Evolutionary conservation across 352 stramenopile genomes (phyloP).

Genomic region (Phytopythium aichiense): DNA sequence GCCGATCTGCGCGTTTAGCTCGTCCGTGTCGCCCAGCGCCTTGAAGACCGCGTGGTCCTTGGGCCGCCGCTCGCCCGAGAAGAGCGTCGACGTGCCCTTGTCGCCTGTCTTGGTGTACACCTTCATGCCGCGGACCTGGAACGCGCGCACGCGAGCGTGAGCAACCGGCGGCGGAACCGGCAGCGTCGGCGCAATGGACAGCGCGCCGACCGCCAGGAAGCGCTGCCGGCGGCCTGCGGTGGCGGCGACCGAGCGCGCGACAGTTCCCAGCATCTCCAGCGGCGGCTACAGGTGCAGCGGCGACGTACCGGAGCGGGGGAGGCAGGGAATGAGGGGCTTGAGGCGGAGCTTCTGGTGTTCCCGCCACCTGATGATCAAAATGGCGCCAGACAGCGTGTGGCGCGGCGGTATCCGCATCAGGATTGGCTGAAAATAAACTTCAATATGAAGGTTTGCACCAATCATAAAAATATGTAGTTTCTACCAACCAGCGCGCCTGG

Average conservation of each 20-base stretch:
- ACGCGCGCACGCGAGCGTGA: slow-evolving; percentile 4
- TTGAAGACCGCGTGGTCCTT: slow-evolving; percentile 89
- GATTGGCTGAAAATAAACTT: background rate
- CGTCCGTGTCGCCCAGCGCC: slow-evolving; percentile 88
- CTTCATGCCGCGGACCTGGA: slow-evolving; percentile 51
- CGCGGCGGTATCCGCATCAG: background rate
- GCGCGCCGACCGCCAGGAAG: background rate
- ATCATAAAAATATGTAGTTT: background rate
- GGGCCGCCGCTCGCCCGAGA: slow-evolving; percentile 82
- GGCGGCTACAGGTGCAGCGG: background rate
- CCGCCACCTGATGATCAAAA: background rate
- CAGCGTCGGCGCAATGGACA: background rate
- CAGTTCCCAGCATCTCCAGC: background rate
- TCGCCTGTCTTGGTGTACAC: slow-evolving; percentile 93
- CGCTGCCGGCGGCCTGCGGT: background rate
- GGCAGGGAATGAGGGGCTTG: background rate
- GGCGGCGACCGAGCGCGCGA: background rate
- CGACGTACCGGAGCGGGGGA: background rate
- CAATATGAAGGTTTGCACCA: background rate
- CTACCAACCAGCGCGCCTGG: background rate
- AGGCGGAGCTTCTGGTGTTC: background rate
- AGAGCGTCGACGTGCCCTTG: slow-evolving; percentile 90
- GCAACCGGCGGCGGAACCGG: background rate
- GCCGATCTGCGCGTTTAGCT: slow-evolving; percentile 84
- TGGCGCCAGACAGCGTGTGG: background rate